Conservation (phyloP, 371 early-diverging fungal species). For the Umbelopsis sp. region DNA sequence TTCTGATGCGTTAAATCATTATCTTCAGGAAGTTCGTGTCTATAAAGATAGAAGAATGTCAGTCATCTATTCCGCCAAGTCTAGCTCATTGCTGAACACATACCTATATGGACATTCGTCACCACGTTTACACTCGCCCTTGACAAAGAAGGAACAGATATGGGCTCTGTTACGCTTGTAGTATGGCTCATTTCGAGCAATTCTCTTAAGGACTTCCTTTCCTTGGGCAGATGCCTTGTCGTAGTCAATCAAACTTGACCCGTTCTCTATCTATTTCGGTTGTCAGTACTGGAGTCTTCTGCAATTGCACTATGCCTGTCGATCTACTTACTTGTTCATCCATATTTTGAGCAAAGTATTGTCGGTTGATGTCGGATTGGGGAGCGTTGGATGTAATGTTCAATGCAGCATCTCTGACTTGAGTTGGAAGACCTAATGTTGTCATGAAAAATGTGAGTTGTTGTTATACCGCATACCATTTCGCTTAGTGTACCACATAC, state of each 20-base stretch:
- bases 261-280: slow-evolving; percentile 47
- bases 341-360: slow-evolving; percentile 85
- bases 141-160: slow-evolving; percentile 94
- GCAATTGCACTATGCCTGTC: not conserved
- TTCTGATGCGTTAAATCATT: slow-evolving; percentile 87
- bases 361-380: slow-evolving; percentile 83
- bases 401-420: slow-evolving; percentile 91
- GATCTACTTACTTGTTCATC: slow-evolving; percentile 68
- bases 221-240: slow-evolving; percentile 79
- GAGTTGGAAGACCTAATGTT: slow-evolving; percentile 76
- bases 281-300: slow-evolving; percentile 3
- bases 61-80: not conserved
- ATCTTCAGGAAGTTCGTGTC: slow-evolving; percentile 89
- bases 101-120: slow-evolving; percentile 87
- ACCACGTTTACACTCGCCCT: slow-evolving; percentile 92
- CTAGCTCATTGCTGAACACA: not conserved
- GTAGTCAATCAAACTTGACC: slow-evolving; percentile 68
- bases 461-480: too few species aligned
- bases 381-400: slow-evolving; percentile 78
- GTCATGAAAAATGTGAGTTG: slow-evolving; percentile 6
- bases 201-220: slow-evolving; percentile 76
- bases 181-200: slow-evolving; percentile 90
- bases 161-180: slow-evolving; percentile 90
- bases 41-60: slow-evolving; percentile 19
- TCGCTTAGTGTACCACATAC: slow-evolving; percentile 34